These are phyloP conservation scores for Thinopyrum elongatum DNA, from an alignment of 176 grass and related monocot species.

Conservation along the genomic window DNA sequence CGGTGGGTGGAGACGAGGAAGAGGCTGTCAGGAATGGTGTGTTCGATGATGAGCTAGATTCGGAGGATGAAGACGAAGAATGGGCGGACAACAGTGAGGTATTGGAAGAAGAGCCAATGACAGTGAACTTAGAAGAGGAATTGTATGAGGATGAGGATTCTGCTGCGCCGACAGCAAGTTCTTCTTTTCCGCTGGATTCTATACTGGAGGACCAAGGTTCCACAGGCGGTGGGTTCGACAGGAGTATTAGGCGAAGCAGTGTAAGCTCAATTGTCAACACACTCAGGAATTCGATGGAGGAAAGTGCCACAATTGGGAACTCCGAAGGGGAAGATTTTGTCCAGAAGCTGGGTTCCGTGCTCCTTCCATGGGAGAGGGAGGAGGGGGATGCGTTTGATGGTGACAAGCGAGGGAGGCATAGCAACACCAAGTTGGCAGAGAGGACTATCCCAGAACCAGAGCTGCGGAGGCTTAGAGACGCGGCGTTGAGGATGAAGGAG, in stretches of 20 bases:
- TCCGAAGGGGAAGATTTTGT: conserved; percentile 24
- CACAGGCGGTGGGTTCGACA: background rate
- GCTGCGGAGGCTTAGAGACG: conserved; percentile 68
- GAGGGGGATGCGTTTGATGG: background rate
- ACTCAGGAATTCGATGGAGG: conserved; percentile 38
- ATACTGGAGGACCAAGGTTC: background rate
- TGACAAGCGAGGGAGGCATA: conserved; percentile 14
- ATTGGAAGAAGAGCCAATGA: background rate
- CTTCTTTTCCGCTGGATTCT: conserved; percentile 14
- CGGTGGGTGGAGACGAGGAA: conserved; percentile 9
- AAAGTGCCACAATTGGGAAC: conserved; percentile 14
- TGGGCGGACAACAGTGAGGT: background rate
- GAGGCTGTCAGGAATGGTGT: background rate
- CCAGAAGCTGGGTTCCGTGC: conserved; percentile 43
- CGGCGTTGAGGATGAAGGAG: conserved; percentile 85
- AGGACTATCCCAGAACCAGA: conserved; percentile 77
- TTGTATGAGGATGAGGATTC: background rate
- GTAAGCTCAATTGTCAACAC: conserved; percentile 44
- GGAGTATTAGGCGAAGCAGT: background rate
- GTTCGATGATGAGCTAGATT: conserved; percentile 26
- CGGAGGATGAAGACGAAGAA: background rate
- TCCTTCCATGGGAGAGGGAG: conserved; percentile 75
- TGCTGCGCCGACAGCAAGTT: background rate
- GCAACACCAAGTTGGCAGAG: conserved; percentile 71
- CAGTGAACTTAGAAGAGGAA: background rate